Evolutionary conservation across 1,284 basidiomycete species (phyloP).

Genomic region (Tausonia pullulans): DNA sequence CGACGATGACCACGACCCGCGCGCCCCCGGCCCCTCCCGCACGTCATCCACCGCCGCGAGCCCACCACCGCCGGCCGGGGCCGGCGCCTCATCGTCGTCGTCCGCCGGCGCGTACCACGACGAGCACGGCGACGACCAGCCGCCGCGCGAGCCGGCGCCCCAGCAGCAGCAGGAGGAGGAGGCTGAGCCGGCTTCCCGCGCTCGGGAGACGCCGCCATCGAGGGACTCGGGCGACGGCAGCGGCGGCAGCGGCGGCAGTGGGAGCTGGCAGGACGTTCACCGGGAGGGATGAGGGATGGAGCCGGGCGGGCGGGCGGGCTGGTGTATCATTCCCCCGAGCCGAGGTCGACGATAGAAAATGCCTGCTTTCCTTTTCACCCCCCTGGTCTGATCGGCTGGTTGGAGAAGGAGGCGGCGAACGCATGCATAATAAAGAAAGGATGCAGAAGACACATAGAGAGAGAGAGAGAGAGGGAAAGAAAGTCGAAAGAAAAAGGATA

Average conservation of each 20-base stretch:
- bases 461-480: no score
- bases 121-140: not conserved
- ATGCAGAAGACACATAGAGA: no score
- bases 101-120: not conserved
- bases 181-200: not conserved
- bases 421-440: no score
- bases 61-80: not conserved
- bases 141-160: not conserved
- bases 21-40: not conserved
- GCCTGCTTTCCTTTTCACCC: no score
- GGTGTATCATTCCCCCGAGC: no score
- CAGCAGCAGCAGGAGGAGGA: not conserved
- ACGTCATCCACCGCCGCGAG: not conserved
- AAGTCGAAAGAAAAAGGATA: no score
- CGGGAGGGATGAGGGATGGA: not conserved
- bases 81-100: not conserved
- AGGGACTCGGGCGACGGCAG: not conserved
- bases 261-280: conserved; percentile 6
- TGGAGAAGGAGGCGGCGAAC: no score
- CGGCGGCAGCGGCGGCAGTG: not conserved
- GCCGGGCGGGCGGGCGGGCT: not conserved
- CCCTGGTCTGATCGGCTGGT: no score
- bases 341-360: no score
- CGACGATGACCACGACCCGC: conserved; percentile 9
- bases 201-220: not conserved